Base-by-base conservation (phyloP, 352 stramenopile species). In the Peronospora destructor region DNA sequence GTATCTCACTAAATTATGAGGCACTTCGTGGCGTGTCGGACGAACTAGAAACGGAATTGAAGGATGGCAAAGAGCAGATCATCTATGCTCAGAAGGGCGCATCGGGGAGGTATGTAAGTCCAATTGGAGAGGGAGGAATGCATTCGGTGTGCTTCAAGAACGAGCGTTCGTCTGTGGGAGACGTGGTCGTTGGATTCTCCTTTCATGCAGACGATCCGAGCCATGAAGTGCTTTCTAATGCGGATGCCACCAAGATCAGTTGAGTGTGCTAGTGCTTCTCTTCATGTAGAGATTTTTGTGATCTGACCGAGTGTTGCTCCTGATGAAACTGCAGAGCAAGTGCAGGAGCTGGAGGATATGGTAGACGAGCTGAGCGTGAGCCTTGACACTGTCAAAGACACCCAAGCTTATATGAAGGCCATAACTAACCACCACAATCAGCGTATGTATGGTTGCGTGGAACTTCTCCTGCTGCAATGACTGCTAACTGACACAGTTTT, bases 171-270 rank as follows among this genome's bases (percentile, higher is more conserved):
- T 62, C 74, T 0, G 73, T 80, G 40, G 71, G 78, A 28, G 78
- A 87, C 43, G 64, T 94, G n/a, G 54, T 78, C 48, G 63, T 94
- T 13, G 83, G 83, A 29, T 94, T 94, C 56, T 94, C 83, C 3
- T 86, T 94, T 51, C 83, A 94, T 61, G 80, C 80, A 5, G 80
- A 91, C 59, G 81, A 91, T 53, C 83, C 83, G 19, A 77, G 59
- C 29, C 80, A 91, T 56, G 83, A 91, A 38, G 83, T 94, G 64
- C 64, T 94, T 25, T 94, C 83, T 36, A 94, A 94, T 46, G 83
- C 83, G 11, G 83, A 94, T 49, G 80, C 83, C 21, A 84, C 83
- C 53, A 90, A 87, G 56, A 94, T 94, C 75, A 86, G 83, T 93
- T 69, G 67, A 71, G 75, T 85, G 4, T 7, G 0, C 2, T 38